Evolutionary conservation across 2,329 filamentous ascomycete genomes (phyloP).

Genomic region (Alternaria arborescens): DNA sequence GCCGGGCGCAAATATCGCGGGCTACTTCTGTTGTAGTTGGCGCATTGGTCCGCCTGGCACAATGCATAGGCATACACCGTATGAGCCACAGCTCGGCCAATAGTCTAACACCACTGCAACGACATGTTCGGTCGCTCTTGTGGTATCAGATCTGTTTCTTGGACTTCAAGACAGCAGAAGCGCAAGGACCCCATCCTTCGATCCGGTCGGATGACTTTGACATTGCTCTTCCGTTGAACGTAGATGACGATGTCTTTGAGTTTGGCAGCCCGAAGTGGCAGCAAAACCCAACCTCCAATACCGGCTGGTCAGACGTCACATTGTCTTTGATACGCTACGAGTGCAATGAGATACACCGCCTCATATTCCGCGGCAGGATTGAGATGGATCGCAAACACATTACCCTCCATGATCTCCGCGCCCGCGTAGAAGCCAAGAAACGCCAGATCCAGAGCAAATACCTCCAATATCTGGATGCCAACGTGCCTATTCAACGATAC

Average conservation of each 20-base stretch:
- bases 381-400: slow-evolving; percentile 51
- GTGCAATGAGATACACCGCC: slow-evolving; percentile 50
- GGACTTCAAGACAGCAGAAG: slow-evolving; percentile 51
- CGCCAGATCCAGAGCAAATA: slow-evolving; percentile 47
- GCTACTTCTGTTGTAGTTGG: slow-evolving; percentile 51
- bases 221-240: slow-evolving; percentile 48
- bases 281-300: slow-evolving; percentile 41
- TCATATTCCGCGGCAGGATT: slow-evolving; percentile 49
- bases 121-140: slow-evolving; percentile 48
- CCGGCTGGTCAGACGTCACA: slow-evolving; percentile 48
- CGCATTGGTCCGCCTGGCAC: slow-evolving; percentile 48
- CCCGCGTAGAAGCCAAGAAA: slow-evolving; percentile 47
- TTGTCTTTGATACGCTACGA: slow-evolving; percentile 49
- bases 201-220: slow-evolving; percentile 51
- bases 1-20: slow-evolving; percentile 50
- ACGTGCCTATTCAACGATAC: slow-evolving; percentile 47
- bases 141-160: slow-evolving; percentile 53
- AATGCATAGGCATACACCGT: slow-evolving; percentile 51
- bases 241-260: slow-evolving; percentile 51
- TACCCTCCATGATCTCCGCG: slow-evolving; percentile 48
- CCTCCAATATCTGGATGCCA: slow-evolving; percentile 45
- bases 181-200: slow-evolving; percentile 49
- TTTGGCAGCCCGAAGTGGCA: slow-evolving; percentile 48
- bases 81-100: slow-evolving; percentile 45
- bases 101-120: slow-evolving; percentile 47